Evolutionary conservation across 768 basidiomycete genomes (phyloP), one percentile per base, ranked within the genome.

Genomic region (Amanita rubescens): DNA sequence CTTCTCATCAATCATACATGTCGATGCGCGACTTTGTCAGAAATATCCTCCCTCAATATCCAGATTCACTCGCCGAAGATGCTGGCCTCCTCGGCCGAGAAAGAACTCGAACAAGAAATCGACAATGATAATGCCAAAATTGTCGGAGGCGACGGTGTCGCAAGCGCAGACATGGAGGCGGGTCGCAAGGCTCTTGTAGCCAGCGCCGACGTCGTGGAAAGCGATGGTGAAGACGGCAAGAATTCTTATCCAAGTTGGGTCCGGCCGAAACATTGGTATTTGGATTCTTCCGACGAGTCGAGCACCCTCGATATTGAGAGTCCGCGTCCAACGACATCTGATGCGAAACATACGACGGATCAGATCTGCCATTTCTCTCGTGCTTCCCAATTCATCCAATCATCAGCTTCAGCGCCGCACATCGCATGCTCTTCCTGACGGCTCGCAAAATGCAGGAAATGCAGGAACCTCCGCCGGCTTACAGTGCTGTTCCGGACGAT

Each of bases 91-190:
- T 65, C 73, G 20, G 79, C 80, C 5, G 84, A 89, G 66, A 74
- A 71, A 41, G 75, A 72, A 24, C 73, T 92, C 15, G 85, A 82
- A 54, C 65, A 77, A 47, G 90, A 92, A 61, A 88, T 88, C 24
- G 79, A 81, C 59, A 87, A 75, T 56, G 81, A 82, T 35, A 75
- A 78, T 8, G 72, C 82, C 3, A 80, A 79, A 19, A 74, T 90
- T 35, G 89, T 92, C 12, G 73, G 82, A 48, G 87, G 87, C 25
- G 89, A 90, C 62, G 89, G 89, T 15, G 73, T 80, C 3, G 82
- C 82, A 60, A 75, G 69, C 15, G 34, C 66, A 24, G 70, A 70
- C 55, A 67, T 72, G 65, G 67, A 69, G 52, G 65, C 71, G 35
- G 67, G 75, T 59, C 66, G 75, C 57, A 70, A 70, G 55, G 60